phyloP scores from a whole-genome alignment of 1,139 yeast species.

The Suhomyces panamericanus region DNA sequence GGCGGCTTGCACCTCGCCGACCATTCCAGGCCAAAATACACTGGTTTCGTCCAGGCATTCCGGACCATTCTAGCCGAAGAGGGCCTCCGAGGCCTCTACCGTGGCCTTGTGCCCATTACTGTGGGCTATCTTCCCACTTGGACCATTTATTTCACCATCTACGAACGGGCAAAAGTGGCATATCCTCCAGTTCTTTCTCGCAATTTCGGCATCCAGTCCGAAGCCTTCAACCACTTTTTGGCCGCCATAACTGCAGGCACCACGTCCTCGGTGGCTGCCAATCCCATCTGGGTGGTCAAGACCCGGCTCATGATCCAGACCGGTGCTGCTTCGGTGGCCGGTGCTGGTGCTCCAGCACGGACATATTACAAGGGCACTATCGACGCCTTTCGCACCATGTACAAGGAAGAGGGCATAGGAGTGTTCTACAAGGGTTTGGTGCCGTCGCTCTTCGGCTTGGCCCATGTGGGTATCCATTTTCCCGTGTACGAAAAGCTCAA shows the following conservation, averaged over 20 bases:
- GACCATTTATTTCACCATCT: conserved; percentile 92
- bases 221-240: conserved; percentile 62
- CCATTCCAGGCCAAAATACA: conserved; percentile 15
- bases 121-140: conserved; percentile 96
- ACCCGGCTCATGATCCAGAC: conserved; percentile 91
- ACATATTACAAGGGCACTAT: conserved; percentile 70
- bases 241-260: conserved; percentile 92
- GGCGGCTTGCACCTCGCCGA: conserved; percentile 24
- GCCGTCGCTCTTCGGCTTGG: conserved; percentile 85
- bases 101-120: conserved; percentile 89
- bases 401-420: conserved; percentile 69
- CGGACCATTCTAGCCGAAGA: conserved; percentile 68
- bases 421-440: conserved; percentile 91
- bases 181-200: conserved; percentile 37
- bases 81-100: conserved; percentile 78
- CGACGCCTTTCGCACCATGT: conserved; percentile 83
- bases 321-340: conserved; percentile 26
- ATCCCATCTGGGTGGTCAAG: conserved; percentile 97
- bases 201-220: conserved; percentile 38
- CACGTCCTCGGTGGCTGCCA: conserved; percentile 80
- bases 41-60: conserved; percentile 45
- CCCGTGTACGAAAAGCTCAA: conserved; percentile 92
- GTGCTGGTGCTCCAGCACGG: conserved; percentile 18
- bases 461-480: conserved; percentile 95
- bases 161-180: conserved; percentile 69